phyloP scores from a whole-genome alignment of 75 land plant genomes.

The Cunninghamia lanceolata region DNA sequence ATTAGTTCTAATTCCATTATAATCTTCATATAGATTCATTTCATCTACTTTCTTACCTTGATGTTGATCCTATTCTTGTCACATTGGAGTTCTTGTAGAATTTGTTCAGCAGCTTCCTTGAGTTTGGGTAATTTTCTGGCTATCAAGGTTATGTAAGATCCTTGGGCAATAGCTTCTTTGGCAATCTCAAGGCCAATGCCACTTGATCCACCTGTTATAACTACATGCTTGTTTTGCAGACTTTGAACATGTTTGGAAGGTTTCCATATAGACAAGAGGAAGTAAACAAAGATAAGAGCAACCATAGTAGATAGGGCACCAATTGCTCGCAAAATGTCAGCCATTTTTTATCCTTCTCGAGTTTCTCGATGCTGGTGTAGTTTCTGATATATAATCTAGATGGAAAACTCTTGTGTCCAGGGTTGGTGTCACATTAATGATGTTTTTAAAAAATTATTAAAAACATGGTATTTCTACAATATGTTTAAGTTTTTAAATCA shows the following conservation, averaged over 20 bases:
- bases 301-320: not conserved
- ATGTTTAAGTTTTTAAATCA: too few relatives aligned
- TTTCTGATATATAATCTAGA: not conserved
- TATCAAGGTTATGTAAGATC: slow-evolving; percentile 24
- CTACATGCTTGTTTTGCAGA: slow-evolving; percentile 29
- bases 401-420: not conserved
- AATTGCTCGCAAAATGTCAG: not conserved
- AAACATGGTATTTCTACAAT: too few relatives aligned
- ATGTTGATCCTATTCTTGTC: slow-evolving; percentile 8
- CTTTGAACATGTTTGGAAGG: not conserved
- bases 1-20: not conserved
- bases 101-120: slow-evolving; percentile 2
- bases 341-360: not conserved
- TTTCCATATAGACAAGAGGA: not conserved
- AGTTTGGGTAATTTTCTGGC: slow-evolving; percentile 17
- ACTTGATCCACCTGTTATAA: slow-evolving; percentile 40
- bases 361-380: not conserved
- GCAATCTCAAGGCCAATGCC: slow-evolving; percentile 41
- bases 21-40: not conserved
- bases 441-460: too few relatives aligned
- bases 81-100: not conserved
- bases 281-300: not conserved
- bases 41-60: not conserved
- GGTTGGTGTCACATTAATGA: not conserved
- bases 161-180: slow-evolving; percentile 22